phyloP scores from a whole-genome alignment of 805 yeast genomes.

The Candida jianshihensis region DNA sequence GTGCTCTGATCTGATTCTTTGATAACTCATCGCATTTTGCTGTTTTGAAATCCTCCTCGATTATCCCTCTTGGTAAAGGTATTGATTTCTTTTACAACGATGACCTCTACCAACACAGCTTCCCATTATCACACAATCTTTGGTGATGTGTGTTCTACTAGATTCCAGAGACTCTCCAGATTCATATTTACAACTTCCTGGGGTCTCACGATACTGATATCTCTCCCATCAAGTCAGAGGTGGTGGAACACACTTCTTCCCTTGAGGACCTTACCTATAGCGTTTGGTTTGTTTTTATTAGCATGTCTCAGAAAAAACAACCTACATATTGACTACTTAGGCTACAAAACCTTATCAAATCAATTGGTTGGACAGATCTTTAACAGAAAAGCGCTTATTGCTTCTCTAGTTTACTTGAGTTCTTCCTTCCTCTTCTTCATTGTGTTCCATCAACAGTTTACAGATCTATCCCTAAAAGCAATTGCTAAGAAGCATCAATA shows the following conservation, averaged over 20 bases:
- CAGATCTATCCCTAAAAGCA: slow-evolving; percentile 16
- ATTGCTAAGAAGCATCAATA: slow-evolving; percentile 33
- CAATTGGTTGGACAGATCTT: slow-evolving; percentile 21
- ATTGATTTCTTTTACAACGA: not conserved
- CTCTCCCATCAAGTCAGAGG: slow-evolving; percentile 17
- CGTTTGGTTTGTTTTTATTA: slow-evolving; percentile 26
- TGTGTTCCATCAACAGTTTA: slow-evolving; percentile 18
- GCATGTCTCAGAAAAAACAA: slow-evolving; percentile 33
- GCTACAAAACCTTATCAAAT: slow-evolving; percentile 24
- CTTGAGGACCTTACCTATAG: slow-evolving; percentile 22
- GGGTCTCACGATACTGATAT: slow-evolving; percentile 19
- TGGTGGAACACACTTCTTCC: slow-evolving; percentile 23
- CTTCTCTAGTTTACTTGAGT: slow-evolving; percentile 14
- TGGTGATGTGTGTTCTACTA: slow-evolving; percentile 32
- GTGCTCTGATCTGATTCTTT: no score
- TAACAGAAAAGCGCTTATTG: slow-evolving; percentile 19
- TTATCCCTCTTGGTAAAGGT: no score
- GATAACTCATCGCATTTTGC: no score
- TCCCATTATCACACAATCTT: slow-evolving; percentile 32
- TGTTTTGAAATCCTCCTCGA: no score
- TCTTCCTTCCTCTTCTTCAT: slow-evolving; percentile 20
- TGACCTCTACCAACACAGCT: slow-evolving; percentile 6
- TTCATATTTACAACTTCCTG: slow-evolving; percentile 26
- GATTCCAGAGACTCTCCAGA: slow-evolving; percentile 33
- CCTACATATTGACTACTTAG: slow-evolving; percentile 30